phyloP scores from a whole-genome alignment of 306 rosid species.

The Chamaecrista fasciculata region DNA sequence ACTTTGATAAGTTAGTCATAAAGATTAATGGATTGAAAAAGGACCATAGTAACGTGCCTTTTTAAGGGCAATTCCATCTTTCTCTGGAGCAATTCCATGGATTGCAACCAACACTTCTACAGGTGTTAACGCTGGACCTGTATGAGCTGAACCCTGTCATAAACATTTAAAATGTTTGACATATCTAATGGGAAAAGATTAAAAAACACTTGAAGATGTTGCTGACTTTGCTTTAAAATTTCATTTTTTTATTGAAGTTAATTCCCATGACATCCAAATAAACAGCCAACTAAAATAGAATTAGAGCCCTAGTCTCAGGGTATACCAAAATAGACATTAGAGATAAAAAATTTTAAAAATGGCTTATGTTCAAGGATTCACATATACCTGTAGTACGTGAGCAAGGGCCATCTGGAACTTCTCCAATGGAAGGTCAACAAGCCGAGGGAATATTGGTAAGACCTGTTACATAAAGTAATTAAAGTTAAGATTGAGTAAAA shows the following conservation, averaged over 20 bases:
- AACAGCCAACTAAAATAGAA: neutral
- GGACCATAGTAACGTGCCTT: constrained; percentile 52
- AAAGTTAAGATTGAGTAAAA: constrained; percentile 5
- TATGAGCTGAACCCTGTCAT: constrained; percentile 96
- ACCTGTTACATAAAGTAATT: constrained; percentile 61
- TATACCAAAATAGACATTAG: constrained; percentile 1
- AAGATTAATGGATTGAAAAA: constrained; percentile 8
- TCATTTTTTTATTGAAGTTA: constrained; percentile 8
- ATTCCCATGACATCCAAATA: constrained; percentile 11
- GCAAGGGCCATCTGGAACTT: constrained; percentile 98
- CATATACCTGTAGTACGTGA: constrained; percentile 86
- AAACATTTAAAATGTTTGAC: constrained; percentile 28
- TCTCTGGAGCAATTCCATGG: constrained; percentile 88
- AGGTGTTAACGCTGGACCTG: constrained; percentile 95
- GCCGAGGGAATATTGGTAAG: constrained; percentile 88
- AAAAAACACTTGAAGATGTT: neutral
- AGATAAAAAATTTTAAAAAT: constrained; percentile 17
- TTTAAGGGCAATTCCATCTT: constrained; percentile 83
- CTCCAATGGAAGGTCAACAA: constrained; percentile 87
- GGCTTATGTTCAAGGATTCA: constrained; percentile 27
- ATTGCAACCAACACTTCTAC: constrained; percentile 95
- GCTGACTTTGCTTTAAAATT: neutral
- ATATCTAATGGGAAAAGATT: constrained; percentile 12
- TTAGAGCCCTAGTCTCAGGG: constrained; percentile 5
- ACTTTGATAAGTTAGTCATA: neutral